phyloP scores from a whole-genome alignment of 805 yeast species.

The Barnettozyma populi region DNA sequence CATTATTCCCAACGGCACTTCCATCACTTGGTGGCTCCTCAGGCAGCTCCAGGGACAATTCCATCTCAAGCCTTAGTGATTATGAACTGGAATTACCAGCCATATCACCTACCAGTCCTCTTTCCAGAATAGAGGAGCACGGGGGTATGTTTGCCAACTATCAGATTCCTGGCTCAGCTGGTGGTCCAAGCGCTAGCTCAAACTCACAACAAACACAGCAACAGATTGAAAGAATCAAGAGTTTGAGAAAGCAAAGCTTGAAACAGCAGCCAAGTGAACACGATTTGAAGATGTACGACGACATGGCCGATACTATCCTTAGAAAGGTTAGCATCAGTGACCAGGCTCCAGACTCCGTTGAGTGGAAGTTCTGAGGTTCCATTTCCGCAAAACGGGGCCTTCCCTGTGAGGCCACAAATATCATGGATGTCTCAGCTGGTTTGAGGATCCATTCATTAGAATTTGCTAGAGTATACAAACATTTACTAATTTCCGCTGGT shows the following conservation, averaged over 20 bases:
- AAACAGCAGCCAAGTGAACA: conserved; percentile 1
- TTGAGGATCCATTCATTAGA: neutral
- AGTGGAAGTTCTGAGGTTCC: conserved; percentile 20
- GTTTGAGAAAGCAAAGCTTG: neutral
- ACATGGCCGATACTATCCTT: conserved; percentile 23
- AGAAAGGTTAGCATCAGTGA: conserved; percentile 13
- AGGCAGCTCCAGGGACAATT: conserved; percentile 17
- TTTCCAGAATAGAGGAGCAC: conserved; percentile 22
- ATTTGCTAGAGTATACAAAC: neutral
- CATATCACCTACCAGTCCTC: conserved; percentile 11
- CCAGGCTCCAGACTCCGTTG: conserved; percentile 7
- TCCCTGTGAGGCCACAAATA: neutral
- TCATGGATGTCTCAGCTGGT: neutral
- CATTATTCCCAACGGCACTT: conserved; percentile 8
- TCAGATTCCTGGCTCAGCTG: neutral
- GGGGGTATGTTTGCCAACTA: conserved; percentile 8
- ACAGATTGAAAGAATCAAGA: conserved; percentile 4
- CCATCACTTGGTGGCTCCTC: conserved; percentile 5
- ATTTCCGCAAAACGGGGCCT: neutral
- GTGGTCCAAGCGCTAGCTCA: neutral
- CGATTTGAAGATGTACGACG: conserved; percentile 20
- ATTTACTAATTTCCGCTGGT: neutral
- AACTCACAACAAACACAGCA: neutral
- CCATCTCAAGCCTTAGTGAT: conserved; percentile 23
- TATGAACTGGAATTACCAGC: conserved; percentile 12